Evolutionary conservation across 371 early-diverging fungal genomes (phyloP).

Genomic region (Apophysomyces sp.): DNA sequence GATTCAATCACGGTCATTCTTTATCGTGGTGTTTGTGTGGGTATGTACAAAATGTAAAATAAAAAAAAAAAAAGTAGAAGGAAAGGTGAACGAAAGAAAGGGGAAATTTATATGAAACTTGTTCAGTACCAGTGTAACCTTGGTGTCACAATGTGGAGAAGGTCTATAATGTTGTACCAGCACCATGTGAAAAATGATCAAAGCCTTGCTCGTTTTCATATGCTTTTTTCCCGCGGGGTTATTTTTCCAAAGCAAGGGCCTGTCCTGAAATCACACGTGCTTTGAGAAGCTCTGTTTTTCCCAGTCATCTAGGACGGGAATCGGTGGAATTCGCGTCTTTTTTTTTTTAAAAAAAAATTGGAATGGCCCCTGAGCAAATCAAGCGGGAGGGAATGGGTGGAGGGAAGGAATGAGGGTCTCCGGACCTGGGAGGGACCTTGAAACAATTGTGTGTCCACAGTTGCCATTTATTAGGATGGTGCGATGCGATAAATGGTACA

Average conservation of each 20-base stretch:
- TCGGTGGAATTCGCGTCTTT: no score
- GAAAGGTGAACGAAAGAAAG: neutral
- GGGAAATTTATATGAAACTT: neutral
- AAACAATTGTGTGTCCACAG: no score
- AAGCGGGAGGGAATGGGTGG: no score
- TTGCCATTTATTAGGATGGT: no score
- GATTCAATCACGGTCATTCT: slow-evolving; percentile 33
- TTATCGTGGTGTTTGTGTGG: slow-evolving; percentile 16
- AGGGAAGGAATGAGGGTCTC: no score
- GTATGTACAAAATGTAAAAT: slow-evolving; percentile 12
- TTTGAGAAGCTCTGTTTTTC: no score
- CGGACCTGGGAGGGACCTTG: no score
- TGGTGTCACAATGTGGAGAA: neutral
- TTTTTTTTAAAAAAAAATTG: no score
- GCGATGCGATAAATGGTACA: no score
- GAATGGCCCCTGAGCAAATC: no score
- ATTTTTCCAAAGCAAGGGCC: neutral
- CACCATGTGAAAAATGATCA: neutral
- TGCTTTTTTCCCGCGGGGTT: neutral
- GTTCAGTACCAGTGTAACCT: neutral
- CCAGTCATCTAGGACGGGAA: no score
- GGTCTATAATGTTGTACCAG: neutral
- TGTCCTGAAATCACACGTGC: neutral
- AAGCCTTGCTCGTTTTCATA: neutral
- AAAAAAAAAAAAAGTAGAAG: neutral